These are phyloP conservation scores for Nosema muscidifuracis DNA, from an alignment of 371 early-diverging fungal species.

Conservation along the genomic window DNA sequence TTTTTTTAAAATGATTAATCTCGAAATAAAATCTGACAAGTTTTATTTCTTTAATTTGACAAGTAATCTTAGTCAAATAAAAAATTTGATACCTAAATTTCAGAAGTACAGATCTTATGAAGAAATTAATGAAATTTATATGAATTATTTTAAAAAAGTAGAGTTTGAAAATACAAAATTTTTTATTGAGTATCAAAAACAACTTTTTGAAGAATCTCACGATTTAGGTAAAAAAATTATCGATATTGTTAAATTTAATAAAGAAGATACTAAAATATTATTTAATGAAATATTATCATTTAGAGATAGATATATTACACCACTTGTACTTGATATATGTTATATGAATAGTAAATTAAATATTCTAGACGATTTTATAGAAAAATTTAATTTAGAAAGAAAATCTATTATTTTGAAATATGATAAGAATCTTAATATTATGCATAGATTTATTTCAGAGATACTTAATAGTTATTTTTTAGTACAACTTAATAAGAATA, in stretches of 20 bases:
- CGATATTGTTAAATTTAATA: neutral
- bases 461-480: constrained; percentile 30
- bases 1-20: neutral
- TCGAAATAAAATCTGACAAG: neutral
- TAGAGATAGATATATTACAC: neutral
- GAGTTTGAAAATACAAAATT: neutral
- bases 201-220: neutral
- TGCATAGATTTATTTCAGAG: constrained; percentile 1
- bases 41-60: constrained; percentile 21
- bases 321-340: constrained; percentile 1
- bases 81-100: neutral
- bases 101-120: constrained; percentile 20
- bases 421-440: neutral
- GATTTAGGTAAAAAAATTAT: constrained; percentile 7
- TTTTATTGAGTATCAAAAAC: neutral
- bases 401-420: neutral
- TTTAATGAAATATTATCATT: constrained; percentile 9
- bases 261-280: neutral
- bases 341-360: constrained; percentile 8
- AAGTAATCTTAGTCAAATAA: neutral
- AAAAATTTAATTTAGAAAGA: constrained; percentile 17
- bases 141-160: neutral
- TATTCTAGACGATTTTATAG: neutral
- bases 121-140: constrained; percentile 8
- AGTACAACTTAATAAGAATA: neutral